Percentiles rank a stretch among this genome's conserved stretches.
These are phyloP conservation scores for Debaryomyces castellii DNA, from an alignment of 805 yeast species.

Conservation along the genomic window DNA sequence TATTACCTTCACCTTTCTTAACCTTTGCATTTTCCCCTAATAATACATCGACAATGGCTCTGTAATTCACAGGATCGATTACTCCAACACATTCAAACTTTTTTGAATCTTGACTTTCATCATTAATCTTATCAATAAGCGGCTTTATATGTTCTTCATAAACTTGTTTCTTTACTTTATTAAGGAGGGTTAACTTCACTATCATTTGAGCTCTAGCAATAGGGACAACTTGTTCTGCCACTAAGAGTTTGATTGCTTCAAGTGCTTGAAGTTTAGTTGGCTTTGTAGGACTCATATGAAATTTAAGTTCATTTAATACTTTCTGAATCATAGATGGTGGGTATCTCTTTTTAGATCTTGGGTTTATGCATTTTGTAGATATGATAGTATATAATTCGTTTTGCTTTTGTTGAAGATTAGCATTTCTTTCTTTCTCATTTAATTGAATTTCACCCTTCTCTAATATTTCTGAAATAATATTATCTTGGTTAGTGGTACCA, in stretches of 20 bases:
- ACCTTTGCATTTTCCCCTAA: slow-evolving; percentile 45
- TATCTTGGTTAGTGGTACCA: slow-evolving; percentile 72
- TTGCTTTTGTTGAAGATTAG: slow-evolving; percentile 67
- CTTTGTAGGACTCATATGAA: slow-evolving; percentile 70
- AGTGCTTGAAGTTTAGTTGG: slow-evolving; percentile 86
- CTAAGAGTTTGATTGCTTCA: slow-evolving; percentile 81
- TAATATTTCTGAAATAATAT: slow-evolving; percentile 76
- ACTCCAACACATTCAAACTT: slow-evolving; percentile 50
- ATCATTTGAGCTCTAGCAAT: slow-evolving; percentile 95
- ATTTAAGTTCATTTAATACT: slow-evolving; percentile 73
- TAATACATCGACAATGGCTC: slow-evolving; percentile 64
- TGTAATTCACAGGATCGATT: slow-evolving; percentile 83
- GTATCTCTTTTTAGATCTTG: slow-evolving; percentile 83
- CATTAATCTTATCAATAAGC: slow-evolving; percentile 38
- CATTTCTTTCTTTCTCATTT: slow-evolving; percentile 88
- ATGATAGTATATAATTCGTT: slow-evolving; percentile 82
- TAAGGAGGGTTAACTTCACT: slow-evolving; percentile 59
- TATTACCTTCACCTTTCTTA: slow-evolving; percentile 55
- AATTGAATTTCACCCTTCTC: slow-evolving; percentile 92
- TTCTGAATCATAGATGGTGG: slow-evolving; percentile 95
- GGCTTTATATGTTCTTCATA: slow-evolving; percentile 33
- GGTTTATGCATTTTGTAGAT: slow-evolving; percentile 89
- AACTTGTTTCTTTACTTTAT: slow-evolving; percentile 49
- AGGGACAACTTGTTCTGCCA: slow-evolving; percentile 81
- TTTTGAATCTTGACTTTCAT: slow-evolving; percentile 49